A percentile compares a stretch with the other conserved stretches of the same genome.
phyloP scores from a whole-genome alignment of 352 stramenopile species.

The Blastocystis hominis region DNA sequence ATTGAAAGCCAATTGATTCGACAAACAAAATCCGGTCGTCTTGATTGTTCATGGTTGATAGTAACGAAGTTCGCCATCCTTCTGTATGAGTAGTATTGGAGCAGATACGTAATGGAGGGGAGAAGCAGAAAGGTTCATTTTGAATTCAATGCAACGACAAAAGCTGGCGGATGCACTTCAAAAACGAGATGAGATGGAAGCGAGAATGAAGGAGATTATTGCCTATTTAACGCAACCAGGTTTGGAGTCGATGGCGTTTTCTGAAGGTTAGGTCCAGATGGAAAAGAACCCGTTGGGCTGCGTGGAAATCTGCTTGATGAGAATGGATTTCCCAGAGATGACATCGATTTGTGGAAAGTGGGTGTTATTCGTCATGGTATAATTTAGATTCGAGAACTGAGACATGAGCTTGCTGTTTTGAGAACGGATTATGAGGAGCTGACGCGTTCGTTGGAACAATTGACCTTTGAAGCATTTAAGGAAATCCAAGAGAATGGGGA shows the following conservation, averaged over 20 bases:
- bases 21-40: not conserved
- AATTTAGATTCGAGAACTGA: not conserved
- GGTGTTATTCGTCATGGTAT: not conserved
- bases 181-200: constrained; percentile 21
- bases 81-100: too few relatives aligned
- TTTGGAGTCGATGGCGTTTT: not conserved
- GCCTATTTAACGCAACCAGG: not conserved
- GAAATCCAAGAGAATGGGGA: not conserved
- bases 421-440: constrained; percentile 48
- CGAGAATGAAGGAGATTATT: constrained; percentile 45
- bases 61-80: too few relatives aligned
- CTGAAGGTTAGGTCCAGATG: not conserved
- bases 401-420: constrained; percentile 25
- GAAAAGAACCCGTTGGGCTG: constrained; percentile 9
- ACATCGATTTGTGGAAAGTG: constrained; percentile 27
- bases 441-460: not conserved
- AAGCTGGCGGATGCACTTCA: not conserved
- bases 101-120: too few relatives aligned
- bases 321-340: constrained; percentile 32
- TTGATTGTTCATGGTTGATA: not conserved
- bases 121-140: too few relatives aligned
- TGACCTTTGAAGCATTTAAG: constrained; percentile 16
- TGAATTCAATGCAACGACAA: not conserved
- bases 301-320: constrained; percentile 16
- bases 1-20: not conserved